Percentiles rank a stretch among this genome's conserved stretches.
phyloP scores from a whole-genome alignment of 371 early-diverging fungal species.

The Mucor circinelloides region DNA sequence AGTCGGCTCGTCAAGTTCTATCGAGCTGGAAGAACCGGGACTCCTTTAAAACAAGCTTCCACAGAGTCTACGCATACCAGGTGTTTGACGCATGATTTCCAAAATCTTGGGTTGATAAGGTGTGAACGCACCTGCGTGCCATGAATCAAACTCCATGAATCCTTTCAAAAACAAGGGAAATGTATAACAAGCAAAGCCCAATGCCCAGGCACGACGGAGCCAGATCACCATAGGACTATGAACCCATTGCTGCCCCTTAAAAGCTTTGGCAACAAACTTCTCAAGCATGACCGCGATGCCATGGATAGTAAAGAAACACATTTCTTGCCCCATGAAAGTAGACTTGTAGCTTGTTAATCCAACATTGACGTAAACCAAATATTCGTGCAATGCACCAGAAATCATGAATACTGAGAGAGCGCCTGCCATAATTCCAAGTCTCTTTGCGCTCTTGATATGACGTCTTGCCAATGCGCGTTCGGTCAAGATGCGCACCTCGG shows the following conservation, averaged over 20 bases:
- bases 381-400: conserved; percentile 13
- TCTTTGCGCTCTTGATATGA: background rate
- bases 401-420: conserved; percentile 14
- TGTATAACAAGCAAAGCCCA: conserved; percentile 13
- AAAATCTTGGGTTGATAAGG: conserved; percentile 11
- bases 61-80: conserved; percentile 12
- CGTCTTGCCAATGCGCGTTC: conserved; percentile 8
- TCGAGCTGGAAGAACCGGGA: background rate
- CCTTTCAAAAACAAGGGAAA: conserved; percentile 10
- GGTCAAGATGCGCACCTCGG: conserved; percentile 4
- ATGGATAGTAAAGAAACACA: conserved; percentile 17
- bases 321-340: conserved; percentile 8
- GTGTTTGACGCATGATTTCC: conserved; percentile 10
- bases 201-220: conserved; percentile 9
- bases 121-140: conserved; percentile 9
- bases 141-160: conserved; percentile 11
- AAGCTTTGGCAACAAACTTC: conserved; percentile 6
- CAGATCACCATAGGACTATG: background rate
- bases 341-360: conserved; percentile 4
- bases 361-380: conserved; percentile 12
- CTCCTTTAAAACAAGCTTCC: conserved; percentile 8
- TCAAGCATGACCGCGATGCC: conserved; percentile 17
- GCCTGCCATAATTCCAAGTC: conserved; percentile 11
- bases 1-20: background rate
- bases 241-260: conserved; percentile 1